Evolutionary conservation across 1,284 basidiomycete species (phyloP).

Genomic region (Vanrija sp.): DNA sequence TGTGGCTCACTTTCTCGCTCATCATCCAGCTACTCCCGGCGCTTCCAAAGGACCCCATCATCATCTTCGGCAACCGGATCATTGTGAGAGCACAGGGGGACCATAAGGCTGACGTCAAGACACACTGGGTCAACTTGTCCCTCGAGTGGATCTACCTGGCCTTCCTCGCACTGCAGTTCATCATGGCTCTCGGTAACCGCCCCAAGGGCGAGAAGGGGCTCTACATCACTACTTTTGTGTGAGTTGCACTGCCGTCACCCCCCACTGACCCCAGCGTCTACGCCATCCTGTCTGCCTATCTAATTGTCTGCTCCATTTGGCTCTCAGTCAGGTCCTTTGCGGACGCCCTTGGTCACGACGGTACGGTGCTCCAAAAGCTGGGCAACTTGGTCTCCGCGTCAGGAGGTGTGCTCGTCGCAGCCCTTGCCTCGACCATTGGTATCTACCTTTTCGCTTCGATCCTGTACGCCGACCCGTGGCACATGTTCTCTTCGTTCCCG

Average conservation of each 20-base stretch:
- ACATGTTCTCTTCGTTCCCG: background rate
- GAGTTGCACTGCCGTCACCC: background rate
- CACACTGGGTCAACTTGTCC: constrained; percentile 81
- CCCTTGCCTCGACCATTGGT: constrained; percentile 83
- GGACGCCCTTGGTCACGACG: constrained; percentile 54
- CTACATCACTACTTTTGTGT: constrained; percentile 69
- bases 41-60: constrained; percentile 46
- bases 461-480: constrained; percentile 67
- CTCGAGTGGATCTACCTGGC: constrained; percentile 85
- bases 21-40: constrained; percentile 83
- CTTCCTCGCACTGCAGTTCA: constrained; percentile 80
- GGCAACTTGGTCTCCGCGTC: constrained; percentile 68
- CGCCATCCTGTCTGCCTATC: constrained; percentile 70
- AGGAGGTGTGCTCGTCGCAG: constrained; percentile 77
- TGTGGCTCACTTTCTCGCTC: constrained; percentile 94
- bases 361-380: constrained; percentile 52
- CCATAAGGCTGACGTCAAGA: constrained; percentile 53
- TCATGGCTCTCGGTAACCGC: constrained; percentile 90
- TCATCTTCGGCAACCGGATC: constrained; percentile 64
- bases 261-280: constrained; percentile 59
- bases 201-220: constrained; percentile 87
- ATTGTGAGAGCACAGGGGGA: constrained; percentile 51
- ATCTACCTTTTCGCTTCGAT: constrained; percentile 80
- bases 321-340: constrained; percentile 74
- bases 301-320: constrained; percentile 79